These are phyloP conservation scores for Aphanoascus verrucosus DNA, from an alignment of 2,329 filamentous ascomycete genomes.

Conservation along the genomic window DNA sequence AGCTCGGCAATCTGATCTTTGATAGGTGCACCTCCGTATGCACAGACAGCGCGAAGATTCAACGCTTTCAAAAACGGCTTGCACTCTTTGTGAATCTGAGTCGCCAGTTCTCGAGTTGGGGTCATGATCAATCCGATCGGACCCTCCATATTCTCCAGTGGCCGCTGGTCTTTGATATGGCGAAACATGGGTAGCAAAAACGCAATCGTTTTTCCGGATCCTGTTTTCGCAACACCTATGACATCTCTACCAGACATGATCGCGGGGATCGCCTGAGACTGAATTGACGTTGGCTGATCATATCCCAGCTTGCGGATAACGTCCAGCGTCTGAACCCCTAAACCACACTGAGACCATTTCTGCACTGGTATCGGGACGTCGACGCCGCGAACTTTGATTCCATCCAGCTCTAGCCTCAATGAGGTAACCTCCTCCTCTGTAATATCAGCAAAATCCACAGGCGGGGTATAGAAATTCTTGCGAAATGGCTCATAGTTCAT, in stretches of 20 bases:
- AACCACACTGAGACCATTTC: constrained; percentile 92
- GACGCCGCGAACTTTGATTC: constrained; percentile 83
- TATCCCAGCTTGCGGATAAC: constrained; percentile 73
- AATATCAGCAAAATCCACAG: constrained; percentile 69
- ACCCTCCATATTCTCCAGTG: constrained; percentile 72
- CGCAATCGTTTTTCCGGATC: constrained; percentile 92
- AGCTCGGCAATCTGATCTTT: constrained; percentile 95
- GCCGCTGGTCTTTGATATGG: constrained; percentile 87
- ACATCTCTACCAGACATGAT: constrained; percentile 95
- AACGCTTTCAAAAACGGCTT: constrained; percentile 87
- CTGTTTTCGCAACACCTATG: constrained; percentile 93
- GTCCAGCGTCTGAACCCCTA: constrained; percentile 76
- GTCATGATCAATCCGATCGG: constrained; percentile 84
- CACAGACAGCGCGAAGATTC: constrained; percentile 75
- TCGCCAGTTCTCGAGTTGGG: constrained; percentile 84
- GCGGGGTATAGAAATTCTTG: constrained; percentile 92
- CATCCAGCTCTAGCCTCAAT: constrained; percentile 77
- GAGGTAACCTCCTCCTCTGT: constrained; percentile 73
- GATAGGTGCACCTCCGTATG: constrained; percentile 89
- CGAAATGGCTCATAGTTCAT: constrained; percentile 74
- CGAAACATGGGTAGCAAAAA: constrained; percentile 95
- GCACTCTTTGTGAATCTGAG: constrained; percentile 88
- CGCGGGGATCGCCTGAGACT: constrained; percentile 85
- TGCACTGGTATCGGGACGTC: constrained; percentile 87
- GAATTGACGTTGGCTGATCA: constrained; percentile 83